Conservation (phyloP, 2,329 filamentous ascomycete genomes). For the Thielaviopsis cerberus region DNA sequence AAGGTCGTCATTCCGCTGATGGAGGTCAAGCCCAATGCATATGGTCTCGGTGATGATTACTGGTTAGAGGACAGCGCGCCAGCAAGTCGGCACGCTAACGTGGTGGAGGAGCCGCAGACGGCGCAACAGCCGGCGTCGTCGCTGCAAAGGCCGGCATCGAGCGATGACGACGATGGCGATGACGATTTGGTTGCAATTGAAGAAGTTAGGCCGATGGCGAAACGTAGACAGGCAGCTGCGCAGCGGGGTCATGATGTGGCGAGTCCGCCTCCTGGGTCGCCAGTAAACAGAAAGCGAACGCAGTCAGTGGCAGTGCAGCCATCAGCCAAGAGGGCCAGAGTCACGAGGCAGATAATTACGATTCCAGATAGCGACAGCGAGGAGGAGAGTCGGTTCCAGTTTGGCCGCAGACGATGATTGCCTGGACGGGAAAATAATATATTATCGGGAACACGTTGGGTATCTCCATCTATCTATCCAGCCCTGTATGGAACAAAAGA, state of each 20-base stretch:
- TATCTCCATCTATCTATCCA: neutral
- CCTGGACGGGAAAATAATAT: neutral
- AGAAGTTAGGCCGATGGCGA: slow-evolving; percentile 5
- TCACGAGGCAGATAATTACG: slow-evolving; percentile 19
- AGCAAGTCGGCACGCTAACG: slow-evolving; percentile 10
- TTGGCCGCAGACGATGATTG: slow-evolving; percentile 29
- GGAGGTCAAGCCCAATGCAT: slow-evolving; percentile 51
- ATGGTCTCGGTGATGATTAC: slow-evolving; percentile 58
- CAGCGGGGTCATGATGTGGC: neutral
- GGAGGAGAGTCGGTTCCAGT: slow-evolving; percentile 37
- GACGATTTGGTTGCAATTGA: slow-evolving; percentile 12
- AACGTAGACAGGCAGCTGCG: slow-evolving; percentile 11
- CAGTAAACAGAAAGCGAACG: slow-evolving; percentile 18
- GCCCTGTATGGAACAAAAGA: slow-evolving; percentile 1
- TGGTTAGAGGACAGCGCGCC: slow-evolving; percentile 40
- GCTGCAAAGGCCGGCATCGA: too few relatives aligned
- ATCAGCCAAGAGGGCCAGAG: slow-evolving; percentile 19
- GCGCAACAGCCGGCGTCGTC: too few relatives aligned
- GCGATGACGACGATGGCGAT: slow-evolving; percentile 17
- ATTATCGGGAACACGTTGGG: neutral
- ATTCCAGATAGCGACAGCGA: slow-evolving; percentile 30
- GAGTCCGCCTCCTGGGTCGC: neutral
- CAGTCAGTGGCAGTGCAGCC: slow-evolving; percentile 15
- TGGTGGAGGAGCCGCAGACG: slow-evolving; percentile 14
- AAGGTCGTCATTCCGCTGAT: slow-evolving; percentile 51